phyloP scores from a whole-genome alignment of 495 filamentous ascomycete genomes.

The Penicillium angulare region DNA sequence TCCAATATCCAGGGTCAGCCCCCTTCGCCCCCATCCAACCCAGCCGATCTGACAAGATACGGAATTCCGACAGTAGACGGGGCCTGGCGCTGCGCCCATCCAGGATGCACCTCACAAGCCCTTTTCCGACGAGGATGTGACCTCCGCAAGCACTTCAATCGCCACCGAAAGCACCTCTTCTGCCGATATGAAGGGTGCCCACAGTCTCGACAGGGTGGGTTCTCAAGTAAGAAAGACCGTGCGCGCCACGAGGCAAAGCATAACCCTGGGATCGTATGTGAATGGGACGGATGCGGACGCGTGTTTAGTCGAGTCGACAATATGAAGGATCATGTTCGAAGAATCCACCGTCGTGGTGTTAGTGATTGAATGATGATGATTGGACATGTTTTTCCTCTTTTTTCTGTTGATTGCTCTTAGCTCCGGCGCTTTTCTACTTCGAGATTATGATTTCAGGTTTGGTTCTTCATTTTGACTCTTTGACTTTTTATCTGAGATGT shows the following conservation, averaged over 20 bases:
- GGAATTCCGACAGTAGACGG: conserved; percentile 31
- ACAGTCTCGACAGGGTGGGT: conserved; percentile 54
- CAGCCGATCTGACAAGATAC: conserved; percentile 30
- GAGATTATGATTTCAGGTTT: too few relatives aligned
- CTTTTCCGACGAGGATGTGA: conserved; percentile 61
- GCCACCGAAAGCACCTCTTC: conserved; percentile 61
- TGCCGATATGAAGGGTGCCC: conserved; percentile 62
- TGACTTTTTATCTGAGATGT: not conserved
- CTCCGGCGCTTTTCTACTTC: too few relatives aligned
- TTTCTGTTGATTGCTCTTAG: not conserved
- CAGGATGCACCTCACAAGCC: conserved; percentile 54
- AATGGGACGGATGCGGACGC: conserved; percentile 56
- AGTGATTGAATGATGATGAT: conserved; percentile 4
- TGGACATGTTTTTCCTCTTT: not conserved
- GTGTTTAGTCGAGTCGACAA: conserved; percentile 65
- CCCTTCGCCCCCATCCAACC: conserved; percentile 14
- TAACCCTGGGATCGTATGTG: conserved; percentile 57
- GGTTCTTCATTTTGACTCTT: too few relatives aligned
- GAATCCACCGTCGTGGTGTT: conserved; percentile 40
- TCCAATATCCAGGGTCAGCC: conserved; percentile 2
- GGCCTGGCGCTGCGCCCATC: conserved; percentile 57
- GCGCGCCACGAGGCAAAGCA: conserved; percentile 62
- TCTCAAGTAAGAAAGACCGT: conserved; percentile 64
- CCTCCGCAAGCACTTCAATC: conserved; percentile 62
- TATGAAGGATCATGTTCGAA: conserved; percentile 58